Conservation (phyloP, 768 basidiomycete species). For the Phanerochaete carnosa region DNA sequence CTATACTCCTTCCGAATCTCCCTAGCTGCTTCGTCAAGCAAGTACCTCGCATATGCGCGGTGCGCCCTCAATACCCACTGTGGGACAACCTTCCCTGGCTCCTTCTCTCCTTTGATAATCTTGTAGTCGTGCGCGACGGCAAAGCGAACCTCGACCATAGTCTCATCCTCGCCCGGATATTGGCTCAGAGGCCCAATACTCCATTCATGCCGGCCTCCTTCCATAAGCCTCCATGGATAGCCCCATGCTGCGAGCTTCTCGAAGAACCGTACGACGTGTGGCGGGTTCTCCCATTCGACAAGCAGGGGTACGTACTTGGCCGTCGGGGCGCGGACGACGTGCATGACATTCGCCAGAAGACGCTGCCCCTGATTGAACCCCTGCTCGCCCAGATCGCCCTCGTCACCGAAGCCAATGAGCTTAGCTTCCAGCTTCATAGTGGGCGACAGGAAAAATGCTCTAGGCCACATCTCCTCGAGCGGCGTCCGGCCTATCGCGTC, state of each 20-base stretch:
- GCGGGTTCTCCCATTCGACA: background rate
- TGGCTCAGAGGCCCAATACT: background rate
- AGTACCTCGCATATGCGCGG: conserved; percentile 8
- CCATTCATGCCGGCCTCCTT: conserved; percentile 9
- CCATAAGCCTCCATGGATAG: background rate
- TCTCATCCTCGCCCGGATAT: background rate
- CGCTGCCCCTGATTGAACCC: background rate
- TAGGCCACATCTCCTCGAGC: background rate
- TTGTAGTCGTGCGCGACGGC: conserved; percentile 9
- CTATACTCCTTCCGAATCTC: background rate
- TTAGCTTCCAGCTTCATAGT: background rate
- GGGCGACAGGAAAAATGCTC: background rate
- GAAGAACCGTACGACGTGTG: background rate
- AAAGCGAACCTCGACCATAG: conserved; percentile 11
- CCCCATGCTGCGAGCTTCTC: background rate
- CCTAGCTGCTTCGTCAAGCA: conserved; percentile 9
- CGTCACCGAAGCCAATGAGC: background rate
- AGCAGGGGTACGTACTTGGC: background rate
- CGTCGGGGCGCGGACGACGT: background rate
- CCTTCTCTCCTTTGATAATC: conserved; percentile 5
- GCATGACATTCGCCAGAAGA: background rate
- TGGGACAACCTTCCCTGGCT: conserved; percentile 7
- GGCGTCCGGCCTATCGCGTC: background rate
- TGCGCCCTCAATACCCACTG: conserved; percentile 5
- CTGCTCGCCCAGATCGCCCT: background rate